A percentile compares a stretch with the other conserved stretches of the same genome.
Conservation (phyloP, 331 rosid species). For the Rhamnella rubrinervis region DNA sequence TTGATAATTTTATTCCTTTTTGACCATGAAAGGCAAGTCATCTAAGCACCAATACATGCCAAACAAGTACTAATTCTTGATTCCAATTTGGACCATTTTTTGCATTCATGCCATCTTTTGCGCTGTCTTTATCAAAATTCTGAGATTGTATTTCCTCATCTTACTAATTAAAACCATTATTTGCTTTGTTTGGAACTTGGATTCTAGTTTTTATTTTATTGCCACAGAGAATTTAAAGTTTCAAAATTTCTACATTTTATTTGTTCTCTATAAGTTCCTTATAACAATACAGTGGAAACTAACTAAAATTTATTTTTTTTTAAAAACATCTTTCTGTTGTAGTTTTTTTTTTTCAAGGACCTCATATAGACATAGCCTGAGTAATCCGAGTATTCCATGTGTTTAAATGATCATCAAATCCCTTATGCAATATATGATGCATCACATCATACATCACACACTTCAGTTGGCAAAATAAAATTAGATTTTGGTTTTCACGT, state of each 20-base stretch:
- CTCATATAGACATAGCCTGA: background rate
- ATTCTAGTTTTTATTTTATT: too few species aligned
- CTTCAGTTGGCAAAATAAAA: background rate
- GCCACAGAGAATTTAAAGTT: too few species aligned
- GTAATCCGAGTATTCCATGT: background rate
- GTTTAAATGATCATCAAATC: too few species aligned
- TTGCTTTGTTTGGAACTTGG: too few species aligned
- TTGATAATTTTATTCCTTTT: slow-evolving; percentile 1
- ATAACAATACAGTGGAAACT: too few species aligned
- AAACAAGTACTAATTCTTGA: slow-evolving; percentile 3
- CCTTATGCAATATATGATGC: background rate
- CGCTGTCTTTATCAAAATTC: slow-evolving; percentile 3
- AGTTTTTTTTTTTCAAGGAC: too few species aligned
- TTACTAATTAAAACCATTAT: too few species aligned
- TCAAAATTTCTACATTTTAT: too few species aligned
- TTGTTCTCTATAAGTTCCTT: too few species aligned
- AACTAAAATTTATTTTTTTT: too few species aligned
- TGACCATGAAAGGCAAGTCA: slow-evolving; percentile 15
- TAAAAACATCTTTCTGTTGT: too few species aligned
- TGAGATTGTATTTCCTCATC: background rate
- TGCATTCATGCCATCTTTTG: slow-evolving; percentile 21
- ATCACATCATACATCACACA: slow-evolving; percentile 13
- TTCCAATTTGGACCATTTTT: background rate
- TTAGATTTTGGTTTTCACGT: slow-evolving; percentile 8
- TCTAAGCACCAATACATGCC: background rate